phyloP scores from a whole-genome alignment of 225 moss, liverwort and hornwort genomes.

The Polytrichum commune region DNA sequence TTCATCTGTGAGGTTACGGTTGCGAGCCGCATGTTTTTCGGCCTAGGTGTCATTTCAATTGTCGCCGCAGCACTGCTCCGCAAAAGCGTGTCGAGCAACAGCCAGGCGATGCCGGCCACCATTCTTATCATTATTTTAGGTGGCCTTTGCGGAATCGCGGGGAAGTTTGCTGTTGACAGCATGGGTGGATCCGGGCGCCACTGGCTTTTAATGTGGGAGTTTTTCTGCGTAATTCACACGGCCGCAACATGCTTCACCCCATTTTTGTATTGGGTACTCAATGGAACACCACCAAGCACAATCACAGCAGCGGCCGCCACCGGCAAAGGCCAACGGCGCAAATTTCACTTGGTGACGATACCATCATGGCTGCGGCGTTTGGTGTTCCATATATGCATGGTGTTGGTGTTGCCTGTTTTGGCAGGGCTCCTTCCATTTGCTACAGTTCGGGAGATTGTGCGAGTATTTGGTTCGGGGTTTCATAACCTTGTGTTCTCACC shows the following conservation, averaged over 20 bases:
- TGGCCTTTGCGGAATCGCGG: constrained; percentile 73
- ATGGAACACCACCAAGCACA: constrained; percentile 18
- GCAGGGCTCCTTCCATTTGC: constrained; percentile 62
- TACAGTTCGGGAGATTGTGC: constrained; percentile 23
- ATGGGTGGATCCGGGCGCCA: constrained; percentile 84
- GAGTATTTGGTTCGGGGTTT: background rate
- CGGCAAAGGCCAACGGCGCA: background rate
- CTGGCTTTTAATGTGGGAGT: constrained; percentile 83
- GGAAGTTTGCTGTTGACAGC: constrained; percentile 85
- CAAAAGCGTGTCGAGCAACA: constrained; percentile 65
- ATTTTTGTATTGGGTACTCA: constrained; percentile 29
- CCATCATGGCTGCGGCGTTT: constrained; percentile 22
- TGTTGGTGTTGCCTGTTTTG: constrained; percentile 38
- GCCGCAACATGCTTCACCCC: constrained; percentile 49
- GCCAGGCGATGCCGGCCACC: constrained; percentile 93
- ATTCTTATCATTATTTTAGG: constrained; percentile 76
- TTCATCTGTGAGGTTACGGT: constrained; percentile 75
- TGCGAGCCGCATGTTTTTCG: constrained; percentile 72
- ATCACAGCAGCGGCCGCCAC: background rate
- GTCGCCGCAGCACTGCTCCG: constrained; percentile 65
- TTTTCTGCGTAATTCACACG: constrained; percentile 62
- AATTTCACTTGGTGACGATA: background rate
- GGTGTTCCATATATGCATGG: constrained; percentile 31
- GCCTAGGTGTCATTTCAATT: constrained; percentile 59
- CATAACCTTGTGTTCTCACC: constrained; percentile 6